A percentile compares a stretch with the other conserved stretches of the same genome.
phyloP scores from a whole-genome alignment of 2,329 filamentous ascomycete species.

The Fusarium stilboides region DNA sequence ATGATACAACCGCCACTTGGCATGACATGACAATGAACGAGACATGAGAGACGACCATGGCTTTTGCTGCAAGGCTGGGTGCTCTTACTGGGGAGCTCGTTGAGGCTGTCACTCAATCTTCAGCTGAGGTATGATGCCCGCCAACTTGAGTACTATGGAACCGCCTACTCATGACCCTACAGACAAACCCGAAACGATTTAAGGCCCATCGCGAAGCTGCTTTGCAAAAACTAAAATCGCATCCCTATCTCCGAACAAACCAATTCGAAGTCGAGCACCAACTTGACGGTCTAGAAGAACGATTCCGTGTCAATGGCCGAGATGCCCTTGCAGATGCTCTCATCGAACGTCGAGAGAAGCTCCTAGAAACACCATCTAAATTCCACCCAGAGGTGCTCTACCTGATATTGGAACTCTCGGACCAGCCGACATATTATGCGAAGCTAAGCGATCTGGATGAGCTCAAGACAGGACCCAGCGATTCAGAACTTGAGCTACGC shows the following conservation, averaged over 20 bases:
- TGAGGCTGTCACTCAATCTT: constrained; percentile 70
- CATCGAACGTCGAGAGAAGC: constrained; percentile 68
- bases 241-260: constrained; percentile 77
- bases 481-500: constrained; percentile 67
- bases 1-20: constrained; percentile 35
- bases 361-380: constrained; percentile 69
- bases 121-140: constrained; percentile 62
- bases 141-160: constrained; percentile 6
- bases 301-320: constrained; percentile 84
- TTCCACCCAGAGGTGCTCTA: constrained; percentile 86
- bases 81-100: constrained; percentile 81
- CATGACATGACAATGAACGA: constrained; percentile 30
- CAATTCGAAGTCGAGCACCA: constrained; percentile 79
- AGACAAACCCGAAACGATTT: constrained; percentile 57
- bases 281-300: constrained; percentile 84
- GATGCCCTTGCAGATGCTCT: constrained; percentile 85
- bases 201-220: constrained; percentile 64
- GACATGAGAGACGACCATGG: constrained; percentile 67
- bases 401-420: constrained; percentile 84
- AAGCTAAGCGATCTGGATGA: constrained; percentile 74
- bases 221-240: constrained; percentile 66
- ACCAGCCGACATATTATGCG: constrained; percentile 81
- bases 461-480: constrained; percentile 61
- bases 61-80: constrained; percentile 76
- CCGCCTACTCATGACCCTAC: constrained; percentile 24